phyloP scores from a whole-genome alignment of 176 grass and related monocot genomes.

The Oropetium thomaeum region DNA sequence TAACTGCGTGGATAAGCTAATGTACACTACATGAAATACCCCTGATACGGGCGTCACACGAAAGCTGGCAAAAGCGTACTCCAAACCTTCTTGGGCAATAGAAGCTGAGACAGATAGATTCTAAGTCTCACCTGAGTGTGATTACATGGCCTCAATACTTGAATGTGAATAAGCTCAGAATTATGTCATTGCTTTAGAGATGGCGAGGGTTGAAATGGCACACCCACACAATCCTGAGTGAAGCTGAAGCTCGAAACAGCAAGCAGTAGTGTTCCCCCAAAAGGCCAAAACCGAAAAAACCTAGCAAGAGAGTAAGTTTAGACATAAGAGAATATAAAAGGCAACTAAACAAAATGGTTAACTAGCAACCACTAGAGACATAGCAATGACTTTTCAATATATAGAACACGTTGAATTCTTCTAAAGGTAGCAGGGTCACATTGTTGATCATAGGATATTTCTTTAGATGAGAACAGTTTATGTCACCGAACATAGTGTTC shows the following conservation, averaged over 20 bases:
- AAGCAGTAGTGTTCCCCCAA: not conserved
- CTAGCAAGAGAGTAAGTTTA: not conserved
- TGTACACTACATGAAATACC: no score
- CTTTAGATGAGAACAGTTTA: not conserved
- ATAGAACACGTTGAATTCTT: not conserved
- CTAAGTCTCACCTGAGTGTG: no score
- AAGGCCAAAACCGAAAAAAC: not conserved
- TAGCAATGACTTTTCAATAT: not conserved
- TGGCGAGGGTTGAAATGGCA: not conserved
- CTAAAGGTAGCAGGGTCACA: not conserved
- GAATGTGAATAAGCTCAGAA: no score
- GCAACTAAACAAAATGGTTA: not conserved
- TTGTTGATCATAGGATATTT: not conserved
- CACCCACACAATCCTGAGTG: not conserved
- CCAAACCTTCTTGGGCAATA: no score
- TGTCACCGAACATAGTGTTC: not conserved
- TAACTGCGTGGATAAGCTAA: no score
- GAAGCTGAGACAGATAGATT: no score
- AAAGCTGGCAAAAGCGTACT: no score
- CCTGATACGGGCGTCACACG: no score
- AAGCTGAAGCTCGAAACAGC: not conserved
- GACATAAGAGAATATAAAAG: not conserved
- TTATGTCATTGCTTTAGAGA: no score
- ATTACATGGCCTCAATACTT: no score
- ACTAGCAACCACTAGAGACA: not conserved